Evolutionary conservation across 495 filamentous ascomycete species (phyloP), one percentile per base, ranked within the genome.

Genomic region (Jackrogersella multiformis): DNA sequence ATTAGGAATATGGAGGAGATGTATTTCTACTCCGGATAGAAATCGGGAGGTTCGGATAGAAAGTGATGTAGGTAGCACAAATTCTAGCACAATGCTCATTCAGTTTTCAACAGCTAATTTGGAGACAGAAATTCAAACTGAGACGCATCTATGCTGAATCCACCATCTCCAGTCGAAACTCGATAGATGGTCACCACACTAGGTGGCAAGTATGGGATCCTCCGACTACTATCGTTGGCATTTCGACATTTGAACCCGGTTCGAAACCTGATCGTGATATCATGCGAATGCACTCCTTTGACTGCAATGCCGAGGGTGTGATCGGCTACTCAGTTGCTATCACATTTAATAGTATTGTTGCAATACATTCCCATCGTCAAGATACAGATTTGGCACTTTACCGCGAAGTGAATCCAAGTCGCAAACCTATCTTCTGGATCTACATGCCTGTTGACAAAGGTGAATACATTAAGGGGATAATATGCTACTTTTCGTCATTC

Each of bases 371-470:
- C n/a, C 48, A 52, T 21, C 15, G 28, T 12, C 10, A 34, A 12
- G 28, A 4, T 4, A 21, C 26, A 15, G 30, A 52, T 23, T 5
- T 35, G 2, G 9, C 3, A n/a, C 13, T 35, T 16, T 52, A 52
- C 28, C 5, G 15, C 6, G 28, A 35, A 8, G 2, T 52, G 24
- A 21, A 20, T 2, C 7, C n/a, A 16, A 9, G 1, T 5, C 8
- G 18, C 1, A 13, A 5, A 10, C 30, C 48, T 15, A 9, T 21
- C 8, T 20, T 8, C 1, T 52, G 48, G 48, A 2, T 52, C n/a
- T 52, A 52, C 16, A 52, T 52, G 48, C 48, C 48, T 20, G 21
- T 52, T 21, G 28, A 52, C 26, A 9, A 52, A 12, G 48, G 48
- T 20, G 48, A 52, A 34, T 20, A 35, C 4, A n/a, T 52, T 6